These are phyloP conservation scores for Globisporangium ultimum DNA, from an alignment of 352 stramenopile species.

Conservation along the genomic window DNA sequence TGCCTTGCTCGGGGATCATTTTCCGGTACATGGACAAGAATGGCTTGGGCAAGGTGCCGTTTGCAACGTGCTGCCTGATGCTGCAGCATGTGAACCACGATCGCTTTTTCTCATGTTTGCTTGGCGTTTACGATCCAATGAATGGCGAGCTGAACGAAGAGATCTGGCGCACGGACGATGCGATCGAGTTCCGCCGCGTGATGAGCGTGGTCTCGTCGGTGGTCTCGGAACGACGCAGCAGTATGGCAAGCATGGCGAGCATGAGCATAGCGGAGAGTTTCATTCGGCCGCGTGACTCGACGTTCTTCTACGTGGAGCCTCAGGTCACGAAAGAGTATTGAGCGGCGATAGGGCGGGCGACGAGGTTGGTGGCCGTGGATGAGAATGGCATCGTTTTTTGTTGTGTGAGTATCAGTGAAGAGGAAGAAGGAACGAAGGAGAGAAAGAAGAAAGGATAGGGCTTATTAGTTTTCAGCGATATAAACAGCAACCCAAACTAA, in stretches of 20 bases:
- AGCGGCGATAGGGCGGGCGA: neutral
- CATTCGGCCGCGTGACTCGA: constrained; percentile 59
- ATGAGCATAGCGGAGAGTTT: constrained; percentile 25
- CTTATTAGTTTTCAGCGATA: neutral
- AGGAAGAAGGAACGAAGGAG: too few relatives aligned
- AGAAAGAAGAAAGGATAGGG: too few relatives aligned
- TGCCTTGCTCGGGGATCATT: constrained; percentile 77
- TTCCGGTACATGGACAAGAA: constrained; percentile 90
- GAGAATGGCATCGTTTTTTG: too few relatives aligned
- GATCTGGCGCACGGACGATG: constrained; percentile 59
- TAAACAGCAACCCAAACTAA: neutral
- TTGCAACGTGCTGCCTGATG: constrained; percentile 84
- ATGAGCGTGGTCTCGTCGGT: constrained; percentile 75
- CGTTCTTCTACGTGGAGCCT: constrained; percentile 67
- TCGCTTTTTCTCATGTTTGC: constrained; percentile 81
- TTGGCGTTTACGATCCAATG: constrained; percentile 79
- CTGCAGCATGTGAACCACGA: constrained; percentile 88
- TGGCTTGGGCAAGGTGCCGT: constrained; percentile 69
- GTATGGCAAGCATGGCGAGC: constrained; percentile 29
- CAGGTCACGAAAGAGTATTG: neutral
- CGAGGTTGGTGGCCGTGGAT: neutral
- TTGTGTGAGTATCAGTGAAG: too few relatives aligned
- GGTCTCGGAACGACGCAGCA: constrained; percentile 48
- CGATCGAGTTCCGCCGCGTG: constrained; percentile 62
- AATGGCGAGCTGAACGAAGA: constrained; percentile 75